Conservation (phyloP, 2,329 filamentous ascomycete species). For the Aspergillus fischeri region DNA sequence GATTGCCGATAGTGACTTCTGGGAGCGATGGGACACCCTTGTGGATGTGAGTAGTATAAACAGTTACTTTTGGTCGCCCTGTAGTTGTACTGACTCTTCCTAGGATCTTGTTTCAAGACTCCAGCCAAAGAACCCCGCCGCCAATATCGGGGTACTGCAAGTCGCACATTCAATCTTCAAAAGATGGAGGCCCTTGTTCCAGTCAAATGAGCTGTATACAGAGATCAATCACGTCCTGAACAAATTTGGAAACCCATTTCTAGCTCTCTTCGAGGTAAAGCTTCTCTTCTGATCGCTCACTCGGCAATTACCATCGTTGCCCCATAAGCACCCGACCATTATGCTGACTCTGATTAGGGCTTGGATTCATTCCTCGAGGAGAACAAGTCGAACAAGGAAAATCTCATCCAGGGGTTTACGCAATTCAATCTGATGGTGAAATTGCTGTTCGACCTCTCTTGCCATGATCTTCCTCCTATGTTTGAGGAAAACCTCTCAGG, state of each 20-base stretch:
- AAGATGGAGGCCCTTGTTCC: conserved; percentile 89
- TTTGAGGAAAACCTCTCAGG: conserved; percentile 83
- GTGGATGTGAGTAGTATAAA: conserved; percentile 60
- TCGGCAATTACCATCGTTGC: neutral
- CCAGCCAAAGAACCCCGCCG: conserved; percentile 71
- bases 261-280: conserved; percentile 70
- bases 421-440: conserved; percentile 86
- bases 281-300: neutral
- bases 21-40: conserved; percentile 91
- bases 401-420: conserved; percentile 72
- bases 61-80: neutral
- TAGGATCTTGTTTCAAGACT: conserved; percentile 85
- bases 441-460: conserved; percentile 94
- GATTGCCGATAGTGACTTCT: conserved; percentile 98
- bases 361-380: conserved; percentile 60
- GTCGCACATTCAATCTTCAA: conserved; percentile 98
- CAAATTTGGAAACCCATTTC: conserved; percentile 79
- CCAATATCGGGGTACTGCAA: conserved; percentile 92
- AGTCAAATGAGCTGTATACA: conserved; percentile 84
- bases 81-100: conserved; percentile 3
- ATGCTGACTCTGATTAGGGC: conserved; percentile 31
- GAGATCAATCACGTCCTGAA: conserved; percentile 94
- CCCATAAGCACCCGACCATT: neutral
- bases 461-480: conserved; percentile 88
- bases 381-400: conserved; percentile 70